Base-by-base conservation (phyloP, 805 yeast species). In the Ogataea neopini region DNA sequence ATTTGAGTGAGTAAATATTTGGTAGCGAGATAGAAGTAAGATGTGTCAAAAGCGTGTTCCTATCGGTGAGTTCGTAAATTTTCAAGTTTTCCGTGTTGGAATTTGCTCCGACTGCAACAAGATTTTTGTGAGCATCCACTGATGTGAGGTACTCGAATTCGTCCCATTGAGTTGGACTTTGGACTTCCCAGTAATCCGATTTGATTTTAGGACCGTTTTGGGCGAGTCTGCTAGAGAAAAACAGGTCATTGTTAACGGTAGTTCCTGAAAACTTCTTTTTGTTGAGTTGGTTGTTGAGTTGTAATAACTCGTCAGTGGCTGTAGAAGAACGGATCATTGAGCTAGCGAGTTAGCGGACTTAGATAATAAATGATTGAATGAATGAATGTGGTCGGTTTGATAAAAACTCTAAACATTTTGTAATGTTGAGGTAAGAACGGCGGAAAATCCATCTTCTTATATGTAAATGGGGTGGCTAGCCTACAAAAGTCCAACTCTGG, bases 1-100 rank as follows among this genome's bases (percentile, higher is more conserved):
- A 82, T 51, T 75, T 70, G 62, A 80, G 60, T 1, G 77, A 68
- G 47, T 77, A 71, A 22, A 81, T 77, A 53, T 76, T 73, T 2
- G 87, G 83, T 25, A 82, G 62, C 0, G 82, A 56, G 41, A 82
- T 79, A n/a, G 85, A 79, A 52, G 76, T 76, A 47, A 78, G 74
- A 61, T 82, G 86, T 20, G 82, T 76, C 40, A 82, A 64, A 35
- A 69, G 66, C 49, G 70, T 70, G 26, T 66, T 62, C 2, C 63
- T 53, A 9, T 68, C 48, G 51, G 75, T 74, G 43, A 80, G 58
- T 41, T 73, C 73, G 56, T 78, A 82, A 33, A 82, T 73, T 52
- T 72, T 78, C 40, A 82, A 66, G 53, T 81, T 82, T 38, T 73
- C 69, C 3, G 62, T 62, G 2, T 46, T 28, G 44, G 70, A 66